Conservation (phyloP, 2,329 filamentous ascomycete genomes). For the Aspergillus glaucus region DNA sequence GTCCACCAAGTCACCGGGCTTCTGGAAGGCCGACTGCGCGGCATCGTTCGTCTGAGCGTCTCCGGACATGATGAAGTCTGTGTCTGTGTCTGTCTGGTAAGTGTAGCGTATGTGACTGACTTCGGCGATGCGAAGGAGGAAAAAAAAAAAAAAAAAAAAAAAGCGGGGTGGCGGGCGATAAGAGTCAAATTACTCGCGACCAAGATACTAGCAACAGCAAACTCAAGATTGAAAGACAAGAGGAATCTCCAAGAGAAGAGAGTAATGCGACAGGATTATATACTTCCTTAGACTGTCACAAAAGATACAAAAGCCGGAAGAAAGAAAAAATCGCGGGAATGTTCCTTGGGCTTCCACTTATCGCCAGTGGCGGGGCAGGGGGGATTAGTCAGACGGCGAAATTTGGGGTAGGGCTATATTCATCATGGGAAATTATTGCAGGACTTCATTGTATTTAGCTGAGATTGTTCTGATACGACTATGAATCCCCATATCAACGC, state of each 20-base stretch:
- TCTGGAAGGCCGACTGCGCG: conserved; percentile 31
- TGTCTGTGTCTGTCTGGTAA: background rate
- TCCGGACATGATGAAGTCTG: conserved; percentile 22
- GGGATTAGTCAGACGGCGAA: conserved; percentile 4
- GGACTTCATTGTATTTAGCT: too few species aligned
- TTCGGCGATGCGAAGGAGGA: background rate
- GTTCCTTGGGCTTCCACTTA: conserved; percentile 23
- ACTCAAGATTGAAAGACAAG: background rate
- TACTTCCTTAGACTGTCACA: background rate
- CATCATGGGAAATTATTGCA: too few species aligned
- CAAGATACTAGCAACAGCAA: background rate
- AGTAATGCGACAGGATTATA: background rate
- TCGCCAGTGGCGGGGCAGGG: conserved; percentile 17
- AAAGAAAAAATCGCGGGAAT: conserved; percentile 23
- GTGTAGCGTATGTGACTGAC: background rate
- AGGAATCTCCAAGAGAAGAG: background rate
- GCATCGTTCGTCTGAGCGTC: conserved; percentile 15
- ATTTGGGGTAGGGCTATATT: background rate
- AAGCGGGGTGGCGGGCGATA: background rate
- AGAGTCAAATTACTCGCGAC: background rate
- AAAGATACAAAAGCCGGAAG: conserved; percentile 2
- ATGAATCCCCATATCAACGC: background rate
- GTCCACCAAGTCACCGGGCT: conserved; percentile 33
- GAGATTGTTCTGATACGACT: too few species aligned
- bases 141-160: background rate